A percentile compares a stretch with the other conserved stretches of the same genome.
These are phyloP conservation scores for Poa pratensis DNA, from an alignment of 176 grass and related monocot genomes.

Conservation along the genomic window DNA sequence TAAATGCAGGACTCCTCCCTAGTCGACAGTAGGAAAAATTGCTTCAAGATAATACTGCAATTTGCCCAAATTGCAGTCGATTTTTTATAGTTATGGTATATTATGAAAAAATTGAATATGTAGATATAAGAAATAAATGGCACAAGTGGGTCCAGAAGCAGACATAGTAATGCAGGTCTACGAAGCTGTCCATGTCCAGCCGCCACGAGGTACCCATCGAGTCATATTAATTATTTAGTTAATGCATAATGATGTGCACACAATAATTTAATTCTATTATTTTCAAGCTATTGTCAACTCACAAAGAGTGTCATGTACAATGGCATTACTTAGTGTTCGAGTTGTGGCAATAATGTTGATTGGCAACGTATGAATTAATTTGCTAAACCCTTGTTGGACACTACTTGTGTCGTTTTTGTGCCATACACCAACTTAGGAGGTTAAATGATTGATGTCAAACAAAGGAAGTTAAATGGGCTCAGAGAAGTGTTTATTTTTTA, in stretches of 20 bases:
- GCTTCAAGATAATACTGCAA: neutral
- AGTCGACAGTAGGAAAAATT: neutral
- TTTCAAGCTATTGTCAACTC: conserved; percentile 8
- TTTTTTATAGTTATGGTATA: neutral
- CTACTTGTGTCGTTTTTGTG: neutral
- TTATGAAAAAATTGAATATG: neutral
- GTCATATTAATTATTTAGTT: neutral
- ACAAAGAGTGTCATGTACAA: neutral
- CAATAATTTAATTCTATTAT: neutral
- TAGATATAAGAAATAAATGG: neutral
- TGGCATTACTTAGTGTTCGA: neutral
- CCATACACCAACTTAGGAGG: neutral
- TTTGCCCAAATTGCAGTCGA: neutral
- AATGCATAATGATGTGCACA: neutral
- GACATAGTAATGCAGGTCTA: conserved; percentile 38
- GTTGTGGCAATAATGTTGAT: neutral
- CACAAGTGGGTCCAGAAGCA: neutral
- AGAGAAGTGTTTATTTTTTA: too few relatives aligned
- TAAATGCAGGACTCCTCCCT: neutral
- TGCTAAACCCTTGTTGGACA: neutral
- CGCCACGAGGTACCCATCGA: conserved; percentile 18
- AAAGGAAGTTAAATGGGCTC: too few relatives aligned
- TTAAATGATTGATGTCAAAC: too few relatives aligned
- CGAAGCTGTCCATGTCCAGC: conserved; percentile 39
- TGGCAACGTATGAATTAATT: neutral